phyloP scores from a whole-genome alignment of 2,329 filamentous ascomycete species.

The Diaporthe ilicicola region DNA sequence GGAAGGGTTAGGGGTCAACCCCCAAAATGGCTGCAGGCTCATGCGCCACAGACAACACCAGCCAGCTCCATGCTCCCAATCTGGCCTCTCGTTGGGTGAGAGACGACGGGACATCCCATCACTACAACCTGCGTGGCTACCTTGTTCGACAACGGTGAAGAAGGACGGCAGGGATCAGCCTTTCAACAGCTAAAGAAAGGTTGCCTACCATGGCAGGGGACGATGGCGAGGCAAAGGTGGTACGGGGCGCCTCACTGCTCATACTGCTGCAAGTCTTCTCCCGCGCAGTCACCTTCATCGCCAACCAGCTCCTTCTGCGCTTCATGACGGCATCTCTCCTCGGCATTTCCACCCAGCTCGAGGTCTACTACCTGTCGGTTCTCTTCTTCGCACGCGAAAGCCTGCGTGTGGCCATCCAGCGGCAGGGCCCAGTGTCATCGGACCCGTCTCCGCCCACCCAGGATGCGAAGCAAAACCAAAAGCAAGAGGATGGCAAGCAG shows the following conservation, averaged over 20 bases:
- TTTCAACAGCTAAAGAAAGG: background rate
- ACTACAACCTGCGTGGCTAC: background rate
- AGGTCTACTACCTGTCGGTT: constrained; percentile 92
- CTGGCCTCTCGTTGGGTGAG: constrained; percentile 2
- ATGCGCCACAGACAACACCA: background rate
- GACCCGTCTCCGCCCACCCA: background rate
- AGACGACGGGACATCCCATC: background rate
- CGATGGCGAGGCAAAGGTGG: constrained; percentile 42
- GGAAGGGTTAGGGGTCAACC: background rate
- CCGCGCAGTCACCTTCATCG: constrained; percentile 86
- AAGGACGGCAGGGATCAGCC: background rate
- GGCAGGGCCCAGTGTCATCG: constrained; percentile 62
- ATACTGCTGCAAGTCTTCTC: constrained; percentile 89
- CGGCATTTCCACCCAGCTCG: constrained; percentile 87
- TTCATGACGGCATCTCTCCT: constrained; percentile 86
- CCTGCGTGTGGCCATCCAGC: constrained; percentile 88
- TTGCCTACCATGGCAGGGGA: constrained; percentile 20
- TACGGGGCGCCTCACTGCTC: constrained; percentile 82
- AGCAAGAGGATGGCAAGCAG: constrained; percentile 36
- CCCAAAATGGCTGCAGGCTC: background rate
- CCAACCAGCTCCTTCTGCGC: constrained; percentile 90
- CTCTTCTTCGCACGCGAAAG: constrained; percentile 95
- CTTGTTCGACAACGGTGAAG: background rate
- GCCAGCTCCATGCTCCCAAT: background rate
- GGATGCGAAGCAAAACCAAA: constrained; percentile 31